These are phyloP conservation scores for Tylopilus cervinicoccineus DNA, from an alignment of 768 basidiomycete species.

Conservation along the genomic window DNA sequence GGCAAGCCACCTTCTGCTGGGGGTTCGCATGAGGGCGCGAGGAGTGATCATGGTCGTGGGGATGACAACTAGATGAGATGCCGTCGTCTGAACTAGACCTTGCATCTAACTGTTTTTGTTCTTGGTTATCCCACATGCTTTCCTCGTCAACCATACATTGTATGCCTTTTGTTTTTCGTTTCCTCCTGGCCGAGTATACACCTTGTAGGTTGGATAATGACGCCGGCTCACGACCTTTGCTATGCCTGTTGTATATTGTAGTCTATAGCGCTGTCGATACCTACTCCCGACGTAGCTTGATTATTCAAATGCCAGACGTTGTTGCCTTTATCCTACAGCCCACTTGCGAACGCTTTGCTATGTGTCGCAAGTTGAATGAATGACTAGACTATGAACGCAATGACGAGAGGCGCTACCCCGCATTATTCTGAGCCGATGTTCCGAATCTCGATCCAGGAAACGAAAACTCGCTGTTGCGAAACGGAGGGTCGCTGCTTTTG, in stretches of 20 bases:
- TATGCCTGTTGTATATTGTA: slow-evolving; percentile 29
- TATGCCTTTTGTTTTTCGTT: slow-evolving; percentile 15
- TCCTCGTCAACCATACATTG: slow-evolving; percentile 5
- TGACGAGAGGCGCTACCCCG: slow-evolving; percentile 16
- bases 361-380: not conserved
- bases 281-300: slow-evolving; percentile 20
- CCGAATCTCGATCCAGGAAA: slow-evolving; percentile 28
- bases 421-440: slow-evolving; percentile 23
- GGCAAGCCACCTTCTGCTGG: slow-evolving; percentile 37
- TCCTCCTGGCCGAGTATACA: slow-evolving; percentile 20
- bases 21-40: slow-evolving; percentile 27
- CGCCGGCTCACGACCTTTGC: slow-evolving; percentile 15
- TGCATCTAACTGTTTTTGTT: slow-evolving; percentile 14
- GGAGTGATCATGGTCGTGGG: slow-evolving; percentile 26
- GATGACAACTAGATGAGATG: slow-evolving; percentile 31
- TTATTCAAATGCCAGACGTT: slow-evolving; percentile 18
- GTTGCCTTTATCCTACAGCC: slow-evolving; percentile 15
- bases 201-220: slow-evolving; percentile 26
- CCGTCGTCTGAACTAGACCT: slow-evolving; percentile 7
- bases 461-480: slow-evolving; percentile 25
- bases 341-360: not conserved
- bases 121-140: slow-evolving; percentile 17
- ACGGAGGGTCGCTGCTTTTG: slow-evolving; percentile 28
- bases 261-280: slow-evolving; percentile 28
- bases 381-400: slow-evolving; percentile 1